Evolutionary conservation across 2,329 filamentous ascomycete species (phyloP).

Genomic region (Paecilomyces niveus): DNA sequence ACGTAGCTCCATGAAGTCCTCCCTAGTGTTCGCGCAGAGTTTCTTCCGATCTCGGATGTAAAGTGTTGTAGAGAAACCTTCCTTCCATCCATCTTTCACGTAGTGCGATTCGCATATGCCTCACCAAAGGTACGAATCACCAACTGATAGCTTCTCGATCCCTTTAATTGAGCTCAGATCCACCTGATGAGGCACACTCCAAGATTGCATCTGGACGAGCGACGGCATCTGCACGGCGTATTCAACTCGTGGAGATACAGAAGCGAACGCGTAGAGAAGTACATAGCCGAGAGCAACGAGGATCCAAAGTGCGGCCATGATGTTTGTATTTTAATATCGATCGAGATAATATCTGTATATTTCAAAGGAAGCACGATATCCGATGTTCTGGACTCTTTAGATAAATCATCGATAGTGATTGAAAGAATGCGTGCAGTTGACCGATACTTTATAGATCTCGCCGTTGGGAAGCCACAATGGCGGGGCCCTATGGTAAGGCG

Average conservation of each 20-base stretch:
- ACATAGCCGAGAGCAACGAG: constrained; percentile 29
- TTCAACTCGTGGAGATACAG: constrained; percentile 12
- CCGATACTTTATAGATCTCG: background rate
- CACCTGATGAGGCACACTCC: background rate
- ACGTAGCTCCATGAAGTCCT: too few relatives aligned
- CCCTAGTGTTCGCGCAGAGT: too few relatives aligned
- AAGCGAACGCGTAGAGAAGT: constrained; percentile 27
- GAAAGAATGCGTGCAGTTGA: background rate
- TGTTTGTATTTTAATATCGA: background rate
- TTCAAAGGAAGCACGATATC: background rate
- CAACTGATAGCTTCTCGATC: background rate
- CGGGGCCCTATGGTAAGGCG: background rate
- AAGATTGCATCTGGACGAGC: background rate
- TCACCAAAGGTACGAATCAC: background rate
- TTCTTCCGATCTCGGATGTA: background rate
- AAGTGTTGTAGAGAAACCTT: background rate
- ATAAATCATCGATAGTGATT: background rate
- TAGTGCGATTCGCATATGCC: background rate
- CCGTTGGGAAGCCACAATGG: background rate
- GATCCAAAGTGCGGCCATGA: constrained; percentile 25
- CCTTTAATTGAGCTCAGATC: background rate
- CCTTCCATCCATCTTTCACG: background rate
- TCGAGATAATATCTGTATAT: too few relatives aligned
- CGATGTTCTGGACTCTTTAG: background rate
- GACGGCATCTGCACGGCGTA: background rate